Percentiles rank a stretch among this genome's conserved stretches.
These are phyloP conservation scores for Knufia fluminis DNA, from an alignment of 2,329 filamentous ascomycete species.

Conservation along the genomic window DNA sequence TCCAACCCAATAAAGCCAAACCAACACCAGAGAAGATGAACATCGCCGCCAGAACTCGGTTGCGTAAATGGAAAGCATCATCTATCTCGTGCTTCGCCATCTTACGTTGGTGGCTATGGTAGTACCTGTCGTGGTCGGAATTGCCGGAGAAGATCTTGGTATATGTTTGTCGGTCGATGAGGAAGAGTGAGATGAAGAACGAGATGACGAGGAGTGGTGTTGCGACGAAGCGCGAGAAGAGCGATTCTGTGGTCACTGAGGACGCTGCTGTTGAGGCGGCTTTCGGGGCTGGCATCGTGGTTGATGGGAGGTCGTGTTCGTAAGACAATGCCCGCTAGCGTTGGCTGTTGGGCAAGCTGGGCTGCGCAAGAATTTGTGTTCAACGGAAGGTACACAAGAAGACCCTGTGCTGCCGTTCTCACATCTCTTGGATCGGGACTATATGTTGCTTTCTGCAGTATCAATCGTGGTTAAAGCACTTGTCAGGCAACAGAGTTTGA, in stretches of 20 bases:
- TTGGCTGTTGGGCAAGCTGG: too few species aligned
- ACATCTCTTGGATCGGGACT: too few species aligned
- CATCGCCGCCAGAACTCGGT: conserved; percentile 45
- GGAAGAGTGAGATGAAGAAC: conserved; percentile 55
- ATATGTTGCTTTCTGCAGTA: too few species aligned
- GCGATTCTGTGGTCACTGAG: conserved; percentile 11
- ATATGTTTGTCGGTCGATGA: conserved; percentile 52
- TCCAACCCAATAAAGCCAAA: conserved; percentile 24
- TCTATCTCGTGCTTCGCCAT: conserved; percentile 53
- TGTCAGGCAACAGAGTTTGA: too few species aligned
- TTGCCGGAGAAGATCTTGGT: conserved; percentile 35
- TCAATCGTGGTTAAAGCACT: too few species aligned
- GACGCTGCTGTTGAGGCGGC: not conserved
- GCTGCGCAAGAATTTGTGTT: too few species aligned
- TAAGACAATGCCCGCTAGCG: too few species aligned
- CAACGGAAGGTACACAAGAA: too few species aligned
- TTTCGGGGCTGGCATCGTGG: not conserved
- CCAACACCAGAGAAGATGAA: conserved; percentile 29
- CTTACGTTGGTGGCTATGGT: conserved; percentile 50
- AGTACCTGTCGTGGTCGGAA: conserved; percentile 39
- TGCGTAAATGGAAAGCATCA: conserved; percentile 54
- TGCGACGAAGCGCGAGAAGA: conserved; percentile 36
- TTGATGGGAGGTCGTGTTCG: not conserved
- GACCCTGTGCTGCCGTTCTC: too few species aligned
- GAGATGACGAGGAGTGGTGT: conserved; percentile 56